A percentile compares a stretch with the other conserved stretches of the same genome.
Evolutionary conservation across 805 yeast species (phyloP).

Genomic region (Clavispora santaluciae): DNA sequence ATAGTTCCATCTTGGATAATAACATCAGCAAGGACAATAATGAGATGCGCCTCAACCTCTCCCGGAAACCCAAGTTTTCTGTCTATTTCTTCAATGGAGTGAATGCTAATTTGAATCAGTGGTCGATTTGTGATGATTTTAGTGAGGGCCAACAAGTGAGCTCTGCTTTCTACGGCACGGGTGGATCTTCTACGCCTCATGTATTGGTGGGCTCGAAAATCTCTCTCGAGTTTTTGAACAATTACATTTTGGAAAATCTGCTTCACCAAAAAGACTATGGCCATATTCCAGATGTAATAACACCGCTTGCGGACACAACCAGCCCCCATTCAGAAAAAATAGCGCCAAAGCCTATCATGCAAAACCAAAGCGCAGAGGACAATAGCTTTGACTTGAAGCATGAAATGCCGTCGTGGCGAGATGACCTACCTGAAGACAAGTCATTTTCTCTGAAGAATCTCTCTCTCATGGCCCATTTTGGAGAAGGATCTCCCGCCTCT

Average conservation of each 20-base stretch:
- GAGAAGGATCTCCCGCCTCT: slow-evolving; percentile 5
- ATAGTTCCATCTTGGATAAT: slow-evolving; percentile 53
- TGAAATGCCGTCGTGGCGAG: slow-evolving; percentile 8
- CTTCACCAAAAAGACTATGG: slow-evolving; percentile 10
- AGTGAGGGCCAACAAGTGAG: slow-evolving; percentile 80
- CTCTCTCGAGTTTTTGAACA: slow-evolving; percentile 49
- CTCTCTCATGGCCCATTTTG: slow-evolving; percentile 8
- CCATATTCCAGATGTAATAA: neutral
- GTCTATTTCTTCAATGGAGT: slow-evolving; percentile 63
- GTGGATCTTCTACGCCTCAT: slow-evolving; percentile 62
- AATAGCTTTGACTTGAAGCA: neutral
- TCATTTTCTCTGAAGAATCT: slow-evolving; percentile 7
- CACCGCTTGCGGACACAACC: neutral
- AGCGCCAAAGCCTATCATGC: slow-evolving; percentile 8
- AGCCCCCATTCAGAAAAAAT: neutral
- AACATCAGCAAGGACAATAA: slow-evolving; percentile 34
- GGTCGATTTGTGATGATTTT: slow-evolving; percentile 82
- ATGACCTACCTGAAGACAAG: slow-evolving; percentile 6
- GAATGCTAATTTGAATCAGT: slow-evolving; percentile 52
- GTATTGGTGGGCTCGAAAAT: slow-evolving; percentile 54
- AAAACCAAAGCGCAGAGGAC: neutral
- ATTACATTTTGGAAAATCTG: slow-evolving; percentile 45
- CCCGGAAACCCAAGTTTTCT: slow-evolving; percentile 71
- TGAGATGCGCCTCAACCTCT: slow-evolving; percentile 47
- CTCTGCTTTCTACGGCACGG: slow-evolving; percentile 52